Conservation (phyloP, 2,329 filamentous ascomycete species). For the Clonostachys rhizophaga region DNA sequence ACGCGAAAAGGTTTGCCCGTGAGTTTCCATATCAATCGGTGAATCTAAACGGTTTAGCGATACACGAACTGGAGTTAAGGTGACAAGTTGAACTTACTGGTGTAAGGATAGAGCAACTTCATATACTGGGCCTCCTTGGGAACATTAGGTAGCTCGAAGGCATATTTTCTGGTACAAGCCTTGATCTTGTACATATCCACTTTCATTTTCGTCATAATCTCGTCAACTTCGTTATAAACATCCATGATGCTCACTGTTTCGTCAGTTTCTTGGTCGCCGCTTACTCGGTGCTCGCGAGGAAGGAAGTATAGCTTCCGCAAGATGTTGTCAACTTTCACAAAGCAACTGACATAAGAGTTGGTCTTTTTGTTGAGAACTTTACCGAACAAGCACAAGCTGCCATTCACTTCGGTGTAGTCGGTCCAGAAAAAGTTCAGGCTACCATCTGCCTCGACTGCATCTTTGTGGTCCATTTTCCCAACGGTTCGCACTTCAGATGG, state of each 20-base stretch:
- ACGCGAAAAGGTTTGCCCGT: constrained; percentile 87
- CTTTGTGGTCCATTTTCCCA: constrained; percentile 77
- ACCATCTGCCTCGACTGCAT: constrained; percentile 91
- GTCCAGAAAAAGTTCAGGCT: constrained; percentile 95
- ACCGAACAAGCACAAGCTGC: constrained; percentile 88
- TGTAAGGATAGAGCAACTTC: constrained; percentile 94
- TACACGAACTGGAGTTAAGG: not conserved
- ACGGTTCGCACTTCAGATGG: constrained; percentile 56
- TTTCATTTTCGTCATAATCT: constrained; percentile 79
- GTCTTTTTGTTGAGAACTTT: constrained; percentile 90
- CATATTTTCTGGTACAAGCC: constrained; percentile 83
- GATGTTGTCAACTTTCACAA: constrained; percentile 94
- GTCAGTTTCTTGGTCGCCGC: constrained; percentile 61
- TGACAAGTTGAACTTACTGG: constrained; percentile 43
- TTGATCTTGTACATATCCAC: constrained; percentile 95
- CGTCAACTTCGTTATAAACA: constrained; percentile 85
- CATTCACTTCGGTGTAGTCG: constrained; percentile 90
- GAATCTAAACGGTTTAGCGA: constrained; percentile 41
- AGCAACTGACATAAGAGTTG: constrained; percentile 79
- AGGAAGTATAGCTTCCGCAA: constrained; percentile 90
- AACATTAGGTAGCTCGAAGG: constrained; percentile 84
- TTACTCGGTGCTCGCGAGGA: constrained; percentile 60
- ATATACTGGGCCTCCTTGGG: constrained; percentile 89
- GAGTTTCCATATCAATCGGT: constrained; percentile 62
- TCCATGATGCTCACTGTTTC: constrained; percentile 83